A percentile compares a stretch with the other conserved stretches of the same genome.
phyloP scores from a whole-genome alignment of 2,329 filamentous ascomycete genomes.

The Paecilomyces sp. region DNA sequence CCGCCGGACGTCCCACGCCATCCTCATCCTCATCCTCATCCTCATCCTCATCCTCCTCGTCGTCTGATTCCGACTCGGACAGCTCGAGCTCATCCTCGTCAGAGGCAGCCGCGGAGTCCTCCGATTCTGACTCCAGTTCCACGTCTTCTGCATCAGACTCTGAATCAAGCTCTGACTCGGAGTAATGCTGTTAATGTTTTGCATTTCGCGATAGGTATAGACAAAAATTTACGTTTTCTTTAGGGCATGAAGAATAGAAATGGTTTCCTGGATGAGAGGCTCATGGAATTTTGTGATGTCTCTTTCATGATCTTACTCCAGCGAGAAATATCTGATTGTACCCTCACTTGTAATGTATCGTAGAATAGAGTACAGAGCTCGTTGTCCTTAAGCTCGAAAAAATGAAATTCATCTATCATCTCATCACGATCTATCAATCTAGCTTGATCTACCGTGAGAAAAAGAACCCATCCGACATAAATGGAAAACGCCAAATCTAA shows the following conservation, averaged over 20 bases:
- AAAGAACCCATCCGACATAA: not conserved
- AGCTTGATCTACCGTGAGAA: not conserved
- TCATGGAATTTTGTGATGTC: too few species aligned
- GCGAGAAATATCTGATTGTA: not conserved
- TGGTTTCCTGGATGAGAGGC: not conserved
- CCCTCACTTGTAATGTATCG: too few species aligned
- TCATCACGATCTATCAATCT: not conserved
- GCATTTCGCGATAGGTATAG: not conserved
- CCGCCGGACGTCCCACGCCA: not conserved
- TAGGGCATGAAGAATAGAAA: not conserved
- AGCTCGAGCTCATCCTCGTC: too few species aligned
- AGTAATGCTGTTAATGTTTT: not conserved
- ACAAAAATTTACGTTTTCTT: not conserved
- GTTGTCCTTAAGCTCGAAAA: too few species aligned
- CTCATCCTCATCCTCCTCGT: not conserved
- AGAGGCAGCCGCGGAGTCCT: too few species aligned
- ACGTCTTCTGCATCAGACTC: constrained; percentile 4
- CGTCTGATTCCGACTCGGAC: constrained; percentile 3
- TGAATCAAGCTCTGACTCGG: constrained; percentile 1
- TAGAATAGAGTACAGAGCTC: too few species aligned
- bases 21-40: not conserved
- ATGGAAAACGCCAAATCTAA: not conserved
- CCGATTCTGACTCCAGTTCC: not conserved
- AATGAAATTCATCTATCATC: not conserved
- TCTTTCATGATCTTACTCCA: not conserved